Evolutionary conservation across 2,329 filamentous ascomycete species (phyloP).

Genomic region (Apiospora arundinis): DNA sequence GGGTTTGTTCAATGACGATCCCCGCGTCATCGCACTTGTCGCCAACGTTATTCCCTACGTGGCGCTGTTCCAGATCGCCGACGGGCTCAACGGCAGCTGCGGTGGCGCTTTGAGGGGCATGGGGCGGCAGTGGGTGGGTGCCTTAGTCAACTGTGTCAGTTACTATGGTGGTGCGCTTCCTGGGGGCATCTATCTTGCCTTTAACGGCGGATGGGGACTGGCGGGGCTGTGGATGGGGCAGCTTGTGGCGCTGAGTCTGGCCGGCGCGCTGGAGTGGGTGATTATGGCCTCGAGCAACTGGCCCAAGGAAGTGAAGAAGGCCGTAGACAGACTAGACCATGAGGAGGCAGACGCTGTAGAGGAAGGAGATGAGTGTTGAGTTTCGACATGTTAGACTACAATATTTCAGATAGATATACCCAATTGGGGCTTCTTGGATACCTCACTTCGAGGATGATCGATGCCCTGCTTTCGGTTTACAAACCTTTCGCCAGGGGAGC

Average conservation of each 20-base stretch:
- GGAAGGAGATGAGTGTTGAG: background rate
- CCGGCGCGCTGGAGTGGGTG: conserved; percentile 78
- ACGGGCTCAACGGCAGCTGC: conserved; percentile 85
- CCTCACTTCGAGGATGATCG: too few relatives aligned
- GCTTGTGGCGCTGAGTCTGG: conserved; percentile 80
- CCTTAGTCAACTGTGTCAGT: conserved; percentile 79
- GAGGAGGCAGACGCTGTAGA: conserved; percentile 24
- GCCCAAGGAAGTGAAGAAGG: conserved; percentile 74
- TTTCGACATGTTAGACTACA: background rate
- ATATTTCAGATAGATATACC: background rate
- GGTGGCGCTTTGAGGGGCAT: conserved; percentile 82
- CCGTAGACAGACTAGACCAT: conserved; percentile 72
- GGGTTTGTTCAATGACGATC: conserved; percentile 81
- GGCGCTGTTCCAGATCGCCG: conserved; percentile 88
- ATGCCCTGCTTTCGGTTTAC: too few relatives aligned
- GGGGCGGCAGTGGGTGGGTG: conserved; percentile 86
- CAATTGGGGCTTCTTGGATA: too few relatives aligned
- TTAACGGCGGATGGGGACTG: conserved; percentile 25
- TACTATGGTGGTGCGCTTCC: conserved; percentile 81
- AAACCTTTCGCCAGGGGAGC: too few relatives aligned
- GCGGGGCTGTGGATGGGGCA: conserved; percentile 82
- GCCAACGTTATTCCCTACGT: conserved; percentile 83
- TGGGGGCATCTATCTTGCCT: conserved; percentile 23
- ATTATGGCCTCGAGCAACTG: conserved; percentile 81
- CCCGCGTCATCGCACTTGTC: conserved; percentile 73